Base-by-base conservation (phyloP, 495 filamentous ascomycete genomes). In the Penicilliopsis zonata region DNA sequence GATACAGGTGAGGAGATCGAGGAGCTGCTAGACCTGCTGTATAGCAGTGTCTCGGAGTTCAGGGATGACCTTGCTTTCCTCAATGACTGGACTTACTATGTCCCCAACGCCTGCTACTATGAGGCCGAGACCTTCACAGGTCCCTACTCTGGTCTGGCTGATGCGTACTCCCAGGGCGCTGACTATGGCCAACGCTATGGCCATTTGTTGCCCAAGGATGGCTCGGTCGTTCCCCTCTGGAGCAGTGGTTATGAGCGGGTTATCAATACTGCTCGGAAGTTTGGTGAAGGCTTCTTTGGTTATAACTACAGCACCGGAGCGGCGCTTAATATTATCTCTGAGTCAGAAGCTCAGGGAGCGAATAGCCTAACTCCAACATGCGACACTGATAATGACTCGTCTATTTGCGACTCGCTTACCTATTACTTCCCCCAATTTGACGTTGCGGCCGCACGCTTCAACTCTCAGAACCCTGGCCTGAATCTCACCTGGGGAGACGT, bases 221-320 rank as follows among this genome's bases (percentile, higher is more conserved):
- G n/a, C 44, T 13, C 34, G 20, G 13, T 35, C 18, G 29, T 42
- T n/a, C 44, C 44, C 13, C 54, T 70, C 28, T 74, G 60, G 57
- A 57, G 61, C 3, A 58, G 61, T 39, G 65, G 56, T 10, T 65
- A 50, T 22, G 41, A 46, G n/a, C 55, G 69, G 14, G 67, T 74
- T n/a, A 61, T 69, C 29, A 57, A 70, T 38, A 71, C 69, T 1
- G 69, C 68, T 19, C 49, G 52, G 9, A 59, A 68, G 37, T 72
- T 73, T 42, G 62, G 46, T 1, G 56, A 62, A 24, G 69, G 69
- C 6, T 69, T 73, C 44, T 70, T 72, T 33, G 69, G 69, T 3
- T 44, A 63, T 15, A 55, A 44, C 16, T 49, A 70, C n/a, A 40
- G 34, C 13, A 50, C 44, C 30, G 29, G 31, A 3, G 50, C 59